These are phyloP conservation scores for Paraleonurus japonicus DNA, from an alignment of 257 asterid genomes.

Conservation along the genomic window DNA sequence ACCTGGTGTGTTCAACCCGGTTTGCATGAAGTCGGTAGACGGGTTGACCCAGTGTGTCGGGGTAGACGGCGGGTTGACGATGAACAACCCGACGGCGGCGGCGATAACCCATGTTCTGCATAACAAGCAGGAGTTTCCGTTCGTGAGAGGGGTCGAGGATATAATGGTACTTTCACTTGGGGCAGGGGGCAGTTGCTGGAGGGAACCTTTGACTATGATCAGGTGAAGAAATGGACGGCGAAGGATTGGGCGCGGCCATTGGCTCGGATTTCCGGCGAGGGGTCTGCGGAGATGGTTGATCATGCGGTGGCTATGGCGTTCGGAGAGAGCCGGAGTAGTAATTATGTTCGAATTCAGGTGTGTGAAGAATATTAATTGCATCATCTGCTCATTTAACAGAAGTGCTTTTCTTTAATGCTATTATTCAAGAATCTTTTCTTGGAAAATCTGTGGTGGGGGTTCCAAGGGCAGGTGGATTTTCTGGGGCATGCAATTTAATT, in stretches of 20 bases:
- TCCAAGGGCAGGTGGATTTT: conserved; percentile 26
- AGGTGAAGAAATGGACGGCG: conserved; percentile 65
- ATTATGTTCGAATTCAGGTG: conserved; percentile 69
- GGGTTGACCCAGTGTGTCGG: conserved; percentile 74
- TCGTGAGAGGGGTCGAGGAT: conserved; percentile 94
- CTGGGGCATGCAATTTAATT: conserved; percentile 56
- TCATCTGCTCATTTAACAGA: neutral
- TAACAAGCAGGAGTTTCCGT: conserved; percentile 92
- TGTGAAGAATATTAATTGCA: conserved; percentile 1
- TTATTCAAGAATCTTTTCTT: neutral
- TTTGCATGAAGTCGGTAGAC: conserved; percentile 72
- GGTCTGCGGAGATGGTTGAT: conserved; percentile 69
- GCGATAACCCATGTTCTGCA: conserved; percentile 97
- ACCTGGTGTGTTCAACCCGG: conserved; percentile 75
- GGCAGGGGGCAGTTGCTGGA: conserved; percentile 63
- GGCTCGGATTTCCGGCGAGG: conserved; percentile 67
- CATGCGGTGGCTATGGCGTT: conserved; percentile 79
- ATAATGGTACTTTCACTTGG: conserved; percentile 94
- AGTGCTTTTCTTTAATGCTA: conserved; percentile 10
- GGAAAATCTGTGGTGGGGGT: conserved; percentile 3
- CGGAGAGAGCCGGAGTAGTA: conserved; percentile 50
- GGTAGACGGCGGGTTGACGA: conserved; percentile 81
- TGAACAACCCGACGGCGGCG: conserved; percentile 94
- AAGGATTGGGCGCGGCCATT: conserved; percentile 72
- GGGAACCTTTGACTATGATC: conserved; percentile 56